Conservation (phyloP, 441 rosid species). For the Manihot esculenta region DNA sequence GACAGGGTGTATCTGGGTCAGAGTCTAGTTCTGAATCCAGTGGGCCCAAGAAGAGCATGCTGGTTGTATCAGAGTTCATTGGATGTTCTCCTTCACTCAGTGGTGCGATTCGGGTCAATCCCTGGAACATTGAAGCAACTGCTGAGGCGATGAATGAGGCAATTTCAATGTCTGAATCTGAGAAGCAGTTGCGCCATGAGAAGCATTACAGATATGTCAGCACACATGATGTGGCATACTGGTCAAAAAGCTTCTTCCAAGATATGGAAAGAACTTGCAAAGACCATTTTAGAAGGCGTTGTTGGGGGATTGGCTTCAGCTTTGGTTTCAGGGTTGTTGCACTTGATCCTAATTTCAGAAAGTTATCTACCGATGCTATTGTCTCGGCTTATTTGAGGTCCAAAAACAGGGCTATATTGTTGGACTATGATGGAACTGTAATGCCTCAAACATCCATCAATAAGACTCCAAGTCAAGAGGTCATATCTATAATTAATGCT, state of each 20-base stretch:
- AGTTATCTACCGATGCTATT: slow-evolving; percentile 51
- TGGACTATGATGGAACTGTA: slow-evolving; percentile 76
- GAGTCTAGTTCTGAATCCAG: slow-evolving; percentile 39
- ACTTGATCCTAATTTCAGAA: slow-evolving; percentile 68
- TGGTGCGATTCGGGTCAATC: slow-evolving; percentile 76
- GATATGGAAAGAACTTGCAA: slow-evolving; percentile 73
- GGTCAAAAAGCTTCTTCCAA: slow-evolving; percentile 72
- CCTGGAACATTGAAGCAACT: slow-evolving; percentile 69
- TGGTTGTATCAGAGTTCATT: slow-evolving; percentile 74
- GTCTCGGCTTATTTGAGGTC: slow-evolving; percentile 56
- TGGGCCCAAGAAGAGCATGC: slow-evolving; percentile 67
- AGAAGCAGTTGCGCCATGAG: slow-evolving; percentile 75
- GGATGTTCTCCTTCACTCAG: slow-evolving; percentile 84
- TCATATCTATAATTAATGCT: slow-evolving; percentile 48
- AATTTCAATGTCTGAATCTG: slow-evolving; percentile 55
- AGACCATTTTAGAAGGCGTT: slow-evolving; percentile 68
- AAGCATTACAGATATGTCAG: slow-evolving; percentile 75
- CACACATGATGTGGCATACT: slow-evolving; percentile 71
- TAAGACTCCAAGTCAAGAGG: slow-evolving; percentile 50
- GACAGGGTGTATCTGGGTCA: slow-evolving; percentile 56
- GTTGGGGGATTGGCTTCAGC: slow-evolving; percentile 77
- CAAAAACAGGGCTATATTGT: slow-evolving; percentile 58
- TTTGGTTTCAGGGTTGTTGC: slow-evolving; percentile 79
- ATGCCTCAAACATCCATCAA: slow-evolving; percentile 70
- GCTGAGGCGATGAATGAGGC: slow-evolving; percentile 79